Conservation (phyloP, 345 rosid species). For the Angophora floribunda region DNA sequence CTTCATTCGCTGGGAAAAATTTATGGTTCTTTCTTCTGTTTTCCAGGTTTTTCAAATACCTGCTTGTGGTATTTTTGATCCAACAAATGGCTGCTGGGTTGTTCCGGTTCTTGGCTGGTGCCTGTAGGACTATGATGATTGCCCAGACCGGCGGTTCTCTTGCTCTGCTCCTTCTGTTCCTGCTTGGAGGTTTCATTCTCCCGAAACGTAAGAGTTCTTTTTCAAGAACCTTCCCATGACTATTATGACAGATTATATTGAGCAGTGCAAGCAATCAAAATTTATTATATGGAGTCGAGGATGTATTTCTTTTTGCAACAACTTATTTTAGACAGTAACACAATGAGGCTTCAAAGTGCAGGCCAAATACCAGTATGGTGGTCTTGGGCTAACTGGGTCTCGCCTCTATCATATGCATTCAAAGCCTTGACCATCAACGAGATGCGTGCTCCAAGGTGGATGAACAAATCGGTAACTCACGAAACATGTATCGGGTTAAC, state of each 20-base stretch:
- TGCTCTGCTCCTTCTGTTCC: background rate
- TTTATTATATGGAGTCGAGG: background rate
- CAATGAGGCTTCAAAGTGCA: conserved; percentile 5
- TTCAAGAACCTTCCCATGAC: background rate
- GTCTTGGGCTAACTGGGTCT: conserved; percentile 90
- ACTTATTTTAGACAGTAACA: background rate
- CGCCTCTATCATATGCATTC: conserved; percentile 67
- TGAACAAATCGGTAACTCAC: conserved; percentile 34
- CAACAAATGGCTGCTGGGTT: background rate
- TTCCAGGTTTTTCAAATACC: background rate
- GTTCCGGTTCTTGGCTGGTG: background rate
- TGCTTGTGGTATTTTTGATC: background rate
- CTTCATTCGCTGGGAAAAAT: background rate
- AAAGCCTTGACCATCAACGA: conserved; percentile 70
- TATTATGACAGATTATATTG: too few species aligned
- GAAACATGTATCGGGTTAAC: background rate
- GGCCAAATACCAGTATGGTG: conserved; percentile 77
- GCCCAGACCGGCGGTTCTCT: background rate
- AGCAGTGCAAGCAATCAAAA: background rate
- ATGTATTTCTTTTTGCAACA: background rate
- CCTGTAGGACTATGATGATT: background rate
- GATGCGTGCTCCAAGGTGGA: conserved; percentile 81
- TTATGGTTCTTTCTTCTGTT: background rate
- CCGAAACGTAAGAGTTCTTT: conserved; percentile 38
- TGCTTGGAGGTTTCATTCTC: conserved; percentile 76